Conservation (phyloP, 1,139 yeast genomes). For the Hemisphaericaspora xylanilytica region DNA sequence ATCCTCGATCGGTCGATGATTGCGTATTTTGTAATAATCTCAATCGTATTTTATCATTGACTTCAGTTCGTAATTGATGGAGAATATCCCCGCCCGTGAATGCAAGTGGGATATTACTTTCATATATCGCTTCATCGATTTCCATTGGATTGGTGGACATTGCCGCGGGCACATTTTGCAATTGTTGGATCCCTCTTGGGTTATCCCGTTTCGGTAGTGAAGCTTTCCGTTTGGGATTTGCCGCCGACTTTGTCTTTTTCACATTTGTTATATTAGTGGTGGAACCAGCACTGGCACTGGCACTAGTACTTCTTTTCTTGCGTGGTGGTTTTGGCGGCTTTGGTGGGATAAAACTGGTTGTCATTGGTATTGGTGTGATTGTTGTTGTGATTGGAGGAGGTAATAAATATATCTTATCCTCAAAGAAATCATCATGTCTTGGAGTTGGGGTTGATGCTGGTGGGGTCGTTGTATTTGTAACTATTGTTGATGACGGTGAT, state of each 20-base stretch:
- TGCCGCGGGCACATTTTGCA: not conserved
- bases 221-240: conserved; percentile 2
- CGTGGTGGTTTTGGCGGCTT: not conserved
- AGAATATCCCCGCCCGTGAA: conserved; percentile 3
- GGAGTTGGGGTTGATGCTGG: not conserved
- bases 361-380: too few species aligned
- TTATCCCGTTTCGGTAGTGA: not conserved
- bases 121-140: too few species aligned
- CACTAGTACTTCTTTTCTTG: not conserved
- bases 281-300: too few species aligned
- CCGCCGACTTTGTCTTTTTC: not conserved
- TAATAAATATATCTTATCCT: not conserved
- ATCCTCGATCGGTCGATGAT: conserved; percentile 16
- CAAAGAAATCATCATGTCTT: not conserved
- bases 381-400: not conserved
- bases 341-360: too few species aligned
- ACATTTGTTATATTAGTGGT: not conserved
- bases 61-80: conserved; percentile 18
- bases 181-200: not conserved
- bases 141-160: not conserved
- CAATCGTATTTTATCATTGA: conserved; percentile 18
- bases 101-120: not conserved
- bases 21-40: conserved; percentile 16
- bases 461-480: not conserved
- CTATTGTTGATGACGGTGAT: not conserved